Conservation (phyloP, 2,329 filamentous ascomycete genomes). For the Pseudogymnoascus sp. region DNA sequence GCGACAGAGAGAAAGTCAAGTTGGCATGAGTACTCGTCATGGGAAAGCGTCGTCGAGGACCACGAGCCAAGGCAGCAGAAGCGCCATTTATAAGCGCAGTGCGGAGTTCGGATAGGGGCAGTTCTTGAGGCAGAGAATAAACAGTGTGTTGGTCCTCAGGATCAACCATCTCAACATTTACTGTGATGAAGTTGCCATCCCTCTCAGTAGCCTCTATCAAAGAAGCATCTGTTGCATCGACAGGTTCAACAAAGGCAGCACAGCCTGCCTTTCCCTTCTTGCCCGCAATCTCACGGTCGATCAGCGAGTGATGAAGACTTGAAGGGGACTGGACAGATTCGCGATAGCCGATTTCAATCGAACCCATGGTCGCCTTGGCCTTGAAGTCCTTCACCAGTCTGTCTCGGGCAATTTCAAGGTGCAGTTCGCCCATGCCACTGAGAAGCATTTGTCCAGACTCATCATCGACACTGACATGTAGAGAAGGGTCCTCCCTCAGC, state of each 20-base stretch:
- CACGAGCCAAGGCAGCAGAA: slow-evolving; percentile 74
- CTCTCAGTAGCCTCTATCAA: slow-evolving; percentile 41
- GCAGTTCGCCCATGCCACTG: slow-evolving; percentile 92
- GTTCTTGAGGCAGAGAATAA: slow-evolving; percentile 46
- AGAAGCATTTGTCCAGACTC: slow-evolving; percentile 91
- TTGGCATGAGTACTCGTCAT: slow-evolving; percentile 68
- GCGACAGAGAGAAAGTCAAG: slow-evolving; percentile 58
- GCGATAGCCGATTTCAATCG: slow-evolving; percentile 91
- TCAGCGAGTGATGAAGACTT: slow-evolving; percentile 50
- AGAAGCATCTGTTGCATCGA: slow-evolving; percentile 36
- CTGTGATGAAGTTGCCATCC: slow-evolving; percentile 65
- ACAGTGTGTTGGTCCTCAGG: slow-evolving; percentile 32
- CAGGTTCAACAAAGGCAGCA: slow-evolving; percentile 58
- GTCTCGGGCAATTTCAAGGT: slow-evolving; percentile 87
- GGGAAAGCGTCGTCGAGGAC: slow-evolving; percentile 72
- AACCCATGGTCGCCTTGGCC: slow-evolving; percentile 74
- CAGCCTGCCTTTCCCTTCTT: slow-evolving; percentile 73
- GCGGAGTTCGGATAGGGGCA: slow-evolving; percentile 42
- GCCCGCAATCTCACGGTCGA: slow-evolving; percentile 74
- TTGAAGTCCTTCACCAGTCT: slow-evolving; percentile 84
- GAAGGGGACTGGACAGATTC: slow-evolving; percentile 64
- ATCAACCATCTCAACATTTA: slow-evolving; percentile 39
- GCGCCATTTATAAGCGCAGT: slow-evolving; percentile 67
- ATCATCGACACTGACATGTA: slow-evolving; percentile 76
- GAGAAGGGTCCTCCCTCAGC: slow-evolving; percentile 84